phyloP scores from a whole-genome alignment of 2,329 filamentous ascomycete genomes.

The Cladosporium halotolerans region DNA sequence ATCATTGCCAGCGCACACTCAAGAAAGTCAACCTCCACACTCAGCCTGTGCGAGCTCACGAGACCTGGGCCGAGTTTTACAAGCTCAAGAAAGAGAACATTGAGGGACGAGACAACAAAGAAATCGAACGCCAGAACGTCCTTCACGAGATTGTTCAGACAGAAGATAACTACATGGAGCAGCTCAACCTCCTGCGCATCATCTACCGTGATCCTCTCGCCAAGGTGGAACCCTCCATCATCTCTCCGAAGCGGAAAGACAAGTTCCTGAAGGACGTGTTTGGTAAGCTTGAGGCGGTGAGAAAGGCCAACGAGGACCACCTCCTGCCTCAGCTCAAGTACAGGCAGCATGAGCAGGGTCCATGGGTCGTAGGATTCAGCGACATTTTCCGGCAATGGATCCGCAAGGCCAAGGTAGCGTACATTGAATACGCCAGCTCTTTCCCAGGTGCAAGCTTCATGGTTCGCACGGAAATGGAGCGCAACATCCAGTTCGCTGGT shows the following conservation, averaged over 20 bases:
- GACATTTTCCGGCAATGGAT: conserved; percentile 99
- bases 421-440: conserved; percentile 83
- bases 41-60: conserved; percentile 61
- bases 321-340: conserved; percentile 92
- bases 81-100: conserved; percentile 71
- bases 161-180: conserved; percentile 84
- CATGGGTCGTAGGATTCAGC: conserved; percentile 89
- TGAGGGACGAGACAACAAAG: conserved; percentile 69
- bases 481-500: conserved; percentile 77
- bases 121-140: conserved; percentile 87
- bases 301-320: conserved; percentile 87
- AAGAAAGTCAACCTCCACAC: conserved; percentile 88
- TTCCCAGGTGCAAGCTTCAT: conserved; percentile 80
- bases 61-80: conserved; percentile 89
- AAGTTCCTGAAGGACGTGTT: conserved; percentile 83
- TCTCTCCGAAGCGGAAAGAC: conserved; percentile 68
- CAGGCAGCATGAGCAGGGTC: conserved; percentile 91
- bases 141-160: conserved; percentile 92
- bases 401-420: conserved; percentile 79
- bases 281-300: conserved; percentile 81
- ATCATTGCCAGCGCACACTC: conserved; percentile 87
- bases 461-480: conserved; percentile 74
- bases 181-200: conserved; percentile 75
- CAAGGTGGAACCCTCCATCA: conserved; percentile 68
- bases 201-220: conserved; percentile 80